Conservation (phyloP, 352 stramenopile genomes). For the Phytophthora pluvialis region DNA sequence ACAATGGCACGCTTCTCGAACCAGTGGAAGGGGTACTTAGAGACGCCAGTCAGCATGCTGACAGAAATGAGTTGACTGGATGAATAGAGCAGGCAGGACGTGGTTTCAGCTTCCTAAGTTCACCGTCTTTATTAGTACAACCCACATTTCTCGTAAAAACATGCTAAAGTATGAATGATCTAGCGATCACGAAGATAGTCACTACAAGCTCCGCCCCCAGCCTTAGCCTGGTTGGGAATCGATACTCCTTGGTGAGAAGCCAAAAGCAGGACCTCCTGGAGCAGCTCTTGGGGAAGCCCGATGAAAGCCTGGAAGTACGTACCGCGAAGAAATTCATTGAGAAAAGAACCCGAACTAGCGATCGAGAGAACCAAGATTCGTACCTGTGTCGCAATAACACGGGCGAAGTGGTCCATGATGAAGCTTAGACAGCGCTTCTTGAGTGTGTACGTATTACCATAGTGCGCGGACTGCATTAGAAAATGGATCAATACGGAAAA, state of each 20-base stretch:
- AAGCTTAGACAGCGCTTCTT: slow-evolving; percentile 86
- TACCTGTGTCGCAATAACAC: slow-evolving; percentile 78
- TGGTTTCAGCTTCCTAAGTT: background rate
- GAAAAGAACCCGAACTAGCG: background rate
- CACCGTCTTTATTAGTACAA: no score
- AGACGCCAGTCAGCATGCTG: slow-evolving; percentile 94
- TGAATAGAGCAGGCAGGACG: slow-evolving; percentile 9
- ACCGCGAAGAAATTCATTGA: background rate
- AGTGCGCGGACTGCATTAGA: slow-evolving; percentile 65
- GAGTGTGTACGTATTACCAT: slow-evolving; percentile 68
- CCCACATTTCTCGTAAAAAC: background rate
- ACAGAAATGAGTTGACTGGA: slow-evolving; percentile 84
- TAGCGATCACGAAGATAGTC: slow-evolving; percentile 34
- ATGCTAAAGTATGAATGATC: background rate
- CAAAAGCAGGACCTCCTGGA: slow-evolving; percentile 78
- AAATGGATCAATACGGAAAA: background rate
- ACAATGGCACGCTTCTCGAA: slow-evolving; percentile 98
- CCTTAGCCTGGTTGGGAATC: slow-evolving; percentile 64
- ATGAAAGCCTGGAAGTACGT: slow-evolving; percentile 57
- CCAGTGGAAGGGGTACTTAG: slow-evolving; percentile 95
- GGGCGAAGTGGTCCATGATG: slow-evolving; percentile 81
- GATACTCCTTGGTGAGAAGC: slow-evolving; percentile 70
- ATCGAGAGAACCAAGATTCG: background rate
- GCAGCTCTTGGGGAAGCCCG: slow-evolving; percentile 55
- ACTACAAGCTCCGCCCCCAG: slow-evolving; percentile 13